phyloP scores from a whole-genome alignment of 1,284 basidiomycete species.

The Austropuccinia psidii region DNA sequence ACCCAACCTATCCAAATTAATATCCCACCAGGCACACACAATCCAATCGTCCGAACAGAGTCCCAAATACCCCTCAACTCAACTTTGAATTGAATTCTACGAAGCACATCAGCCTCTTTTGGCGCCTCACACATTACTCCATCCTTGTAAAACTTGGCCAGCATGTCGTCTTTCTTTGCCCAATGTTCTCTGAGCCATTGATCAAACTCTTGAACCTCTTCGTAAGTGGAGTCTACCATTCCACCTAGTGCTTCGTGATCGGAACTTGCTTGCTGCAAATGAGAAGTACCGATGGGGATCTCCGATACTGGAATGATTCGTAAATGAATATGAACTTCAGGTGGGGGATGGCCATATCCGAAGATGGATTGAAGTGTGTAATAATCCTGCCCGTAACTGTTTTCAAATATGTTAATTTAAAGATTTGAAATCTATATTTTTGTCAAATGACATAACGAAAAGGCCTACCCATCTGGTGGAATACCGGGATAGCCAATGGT shows the following conservation, averaged over 20 bases:
- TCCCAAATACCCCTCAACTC: not conserved
- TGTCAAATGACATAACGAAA: constrained; percentile 41
- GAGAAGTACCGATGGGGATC: constrained; percentile 4
- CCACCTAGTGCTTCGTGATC: not conserved
- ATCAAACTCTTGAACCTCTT: constrained; percentile 42
- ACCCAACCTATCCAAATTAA: not conserved
- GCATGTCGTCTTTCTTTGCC: constrained; percentile 41
- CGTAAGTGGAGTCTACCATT: constrained; percentile 38
- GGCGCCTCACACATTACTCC: constrained; percentile 41
- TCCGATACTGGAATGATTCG: constrained; percentile 46
- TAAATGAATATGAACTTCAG: constrained; percentile 75
- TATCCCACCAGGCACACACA: not conserved
- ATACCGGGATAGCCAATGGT: constrained; percentile 82
- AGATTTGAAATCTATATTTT: not conserved
- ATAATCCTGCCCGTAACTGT: constrained; percentile 68
- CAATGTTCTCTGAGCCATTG: constrained; percentile 42
- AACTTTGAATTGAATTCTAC: not conserved
- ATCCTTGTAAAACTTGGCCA: constrained; percentile 42
- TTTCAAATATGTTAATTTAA: not conserved
- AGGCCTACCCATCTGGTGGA: constrained; percentile 49
- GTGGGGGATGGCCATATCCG: constrained; percentile 70
- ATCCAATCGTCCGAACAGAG: not conserved
- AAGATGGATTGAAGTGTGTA: constrained; percentile 86
- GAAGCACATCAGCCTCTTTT: not conserved
- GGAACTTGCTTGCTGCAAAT: constrained; percentile 38